A percentile compares a stretch with the other conserved stretches of the same genome.
Evolutionary conservation across 805 yeast species (phyloP).

Genomic region (Candida ovalis): DNA sequence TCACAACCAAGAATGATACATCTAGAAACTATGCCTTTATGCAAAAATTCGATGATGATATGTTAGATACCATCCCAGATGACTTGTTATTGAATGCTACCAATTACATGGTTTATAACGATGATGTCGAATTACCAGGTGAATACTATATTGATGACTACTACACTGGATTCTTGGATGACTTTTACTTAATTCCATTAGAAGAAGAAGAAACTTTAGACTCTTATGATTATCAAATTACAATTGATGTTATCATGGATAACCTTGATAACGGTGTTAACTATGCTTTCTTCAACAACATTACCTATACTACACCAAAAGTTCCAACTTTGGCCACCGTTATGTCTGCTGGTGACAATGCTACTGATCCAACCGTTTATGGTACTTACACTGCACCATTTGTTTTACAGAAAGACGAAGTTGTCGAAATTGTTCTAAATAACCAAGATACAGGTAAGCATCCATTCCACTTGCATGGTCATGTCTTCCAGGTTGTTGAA

Average conservation of each 20-base stretch:
- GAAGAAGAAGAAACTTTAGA: slow-evolving; percentile 51
- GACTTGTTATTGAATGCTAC: slow-evolving; percentile 71
- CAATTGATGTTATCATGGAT: slow-evolving; percentile 78
- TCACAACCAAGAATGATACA: slow-evolving; percentile 65
- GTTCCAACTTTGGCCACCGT: slow-evolving; percentile 84
- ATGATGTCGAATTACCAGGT: slow-evolving; percentile 38
- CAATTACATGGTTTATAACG: slow-evolving; percentile 55
- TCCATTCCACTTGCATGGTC: slow-evolving; percentile 98
- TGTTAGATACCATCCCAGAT: slow-evolving; percentile 74
- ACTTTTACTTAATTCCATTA: slow-evolving; percentile 67
- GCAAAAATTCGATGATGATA: slow-evolving; percentile 73
- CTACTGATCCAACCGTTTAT: slow-evolving; percentile 52
- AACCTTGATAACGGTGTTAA: slow-evolving; percentile 83
- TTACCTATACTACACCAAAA: slow-evolving; percentile 73
- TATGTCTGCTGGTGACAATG: slow-evolving; percentile 62
- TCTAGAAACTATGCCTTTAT: slow-evolving; percentile 73
- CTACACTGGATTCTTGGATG: slow-evolving; percentile 58
- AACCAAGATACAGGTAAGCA: slow-evolving; percentile 89
- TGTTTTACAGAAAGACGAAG: slow-evolving; percentile 62
- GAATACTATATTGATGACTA: slow-evolving; percentile 45
- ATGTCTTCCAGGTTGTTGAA: slow-evolving; percentile 75
- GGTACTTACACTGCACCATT: slow-evolving; percentile 79
- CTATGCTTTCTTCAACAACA: slow-evolving; percentile 94
- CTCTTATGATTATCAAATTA: slow-evolving; percentile 65
- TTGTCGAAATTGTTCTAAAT: slow-evolving; percentile 79